phyloP scores from a whole-genome alignment of 2,329 filamentous ascomycete species.

The Verticillium tricorpus region DNA sequence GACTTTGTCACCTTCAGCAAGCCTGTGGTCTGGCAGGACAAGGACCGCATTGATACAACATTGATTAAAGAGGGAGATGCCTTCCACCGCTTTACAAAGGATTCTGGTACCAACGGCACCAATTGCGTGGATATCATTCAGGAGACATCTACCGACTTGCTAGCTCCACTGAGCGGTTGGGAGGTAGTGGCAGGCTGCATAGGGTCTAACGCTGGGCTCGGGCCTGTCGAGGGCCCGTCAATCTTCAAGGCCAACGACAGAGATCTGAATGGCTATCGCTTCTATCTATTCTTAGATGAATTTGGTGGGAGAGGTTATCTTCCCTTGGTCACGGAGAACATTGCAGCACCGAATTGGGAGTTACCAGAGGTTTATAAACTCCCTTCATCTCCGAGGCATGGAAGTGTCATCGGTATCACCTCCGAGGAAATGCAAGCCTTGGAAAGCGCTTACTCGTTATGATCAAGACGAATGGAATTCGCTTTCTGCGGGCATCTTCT shows the following conservation, averaged over 20 bases:
- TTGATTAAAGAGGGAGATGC: constrained; percentile 35
- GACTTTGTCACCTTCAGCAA: constrained; percentile 47
- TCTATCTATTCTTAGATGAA: constrained; percentile 52
- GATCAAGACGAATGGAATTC: too few species aligned
- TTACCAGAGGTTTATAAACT: constrained; percentile 39
- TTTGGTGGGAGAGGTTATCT: constrained; percentile 47
- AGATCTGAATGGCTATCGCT: constrained; percentile 47
- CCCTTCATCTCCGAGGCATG: constrained; percentile 45
- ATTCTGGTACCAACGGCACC: constrained; percentile 48
- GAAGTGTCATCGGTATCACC: constrained; percentile 48
- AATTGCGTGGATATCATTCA: constrained; percentile 52
- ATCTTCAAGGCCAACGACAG: constrained; percentile 44
- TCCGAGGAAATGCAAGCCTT: constrained; percentile 34
- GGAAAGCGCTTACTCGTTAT: constrained; percentile 8
- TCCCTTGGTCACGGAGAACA: constrained; percentile 44
- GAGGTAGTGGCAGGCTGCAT: constrained; percentile 41
- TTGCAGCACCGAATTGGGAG: constrained; percentile 42
- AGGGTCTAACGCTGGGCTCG: constrained; percentile 42
- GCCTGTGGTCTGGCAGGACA: constrained; percentile 47
- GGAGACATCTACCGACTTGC: constrained; percentile 38
- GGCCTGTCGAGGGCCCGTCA: constrained; percentile 46
- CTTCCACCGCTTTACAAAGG: constrained; percentile 53
- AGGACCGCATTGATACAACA: constrained; percentile 48
- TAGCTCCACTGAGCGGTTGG: constrained; percentile 37
- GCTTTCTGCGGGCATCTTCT: too few species aligned